Evolutionary conservation across 257 asterid species (phyloP).

Genomic region (Jaltomata sinuosa): DNA sequence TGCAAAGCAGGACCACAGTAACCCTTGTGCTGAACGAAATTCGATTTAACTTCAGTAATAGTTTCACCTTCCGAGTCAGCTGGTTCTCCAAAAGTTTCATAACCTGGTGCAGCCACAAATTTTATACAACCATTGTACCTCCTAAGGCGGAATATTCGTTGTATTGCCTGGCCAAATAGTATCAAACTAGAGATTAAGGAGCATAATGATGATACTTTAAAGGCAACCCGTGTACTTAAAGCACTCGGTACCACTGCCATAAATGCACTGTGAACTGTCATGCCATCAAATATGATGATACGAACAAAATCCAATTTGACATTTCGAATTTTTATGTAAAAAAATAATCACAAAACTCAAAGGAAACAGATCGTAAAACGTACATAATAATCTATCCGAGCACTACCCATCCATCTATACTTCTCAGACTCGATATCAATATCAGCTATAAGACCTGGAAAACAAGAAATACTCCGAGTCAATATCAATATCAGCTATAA

Average conservation of each 20-base stretch:
- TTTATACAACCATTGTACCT: constrained; percentile 64
- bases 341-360: neutral
- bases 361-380: neutral
- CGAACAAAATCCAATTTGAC: neutral
- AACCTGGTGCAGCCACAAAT: constrained; percentile 75
- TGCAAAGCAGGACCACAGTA: constrained; percentile 63
- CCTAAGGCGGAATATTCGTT: constrained; percentile 64
- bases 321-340: neutral
- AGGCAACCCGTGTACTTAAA: neutral
- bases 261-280: neutral
- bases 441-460: constrained; percentile 90
- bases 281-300: neutral
- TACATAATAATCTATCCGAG: constrained; percentile 51
- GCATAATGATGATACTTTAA: neutral
- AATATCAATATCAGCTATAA: constrained; percentile 74
- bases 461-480: neutral
- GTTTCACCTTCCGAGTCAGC: constrained; percentile 1
- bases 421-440: constrained; percentile 96
- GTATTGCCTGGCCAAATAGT: constrained; percentile 52
- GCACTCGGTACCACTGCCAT: neutral
- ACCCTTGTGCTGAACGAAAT: constrained; percentile 22
- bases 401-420: constrained; percentile 99
- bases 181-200: neutral
- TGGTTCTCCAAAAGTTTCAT: constrained; percentile 41
- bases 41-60: constrained; percentile 17